These are phyloP conservation scores for Wilhelminamyces savonicus DNA, from an alignment of 805 yeast genomes.

Conservation along the genomic window DNA sequence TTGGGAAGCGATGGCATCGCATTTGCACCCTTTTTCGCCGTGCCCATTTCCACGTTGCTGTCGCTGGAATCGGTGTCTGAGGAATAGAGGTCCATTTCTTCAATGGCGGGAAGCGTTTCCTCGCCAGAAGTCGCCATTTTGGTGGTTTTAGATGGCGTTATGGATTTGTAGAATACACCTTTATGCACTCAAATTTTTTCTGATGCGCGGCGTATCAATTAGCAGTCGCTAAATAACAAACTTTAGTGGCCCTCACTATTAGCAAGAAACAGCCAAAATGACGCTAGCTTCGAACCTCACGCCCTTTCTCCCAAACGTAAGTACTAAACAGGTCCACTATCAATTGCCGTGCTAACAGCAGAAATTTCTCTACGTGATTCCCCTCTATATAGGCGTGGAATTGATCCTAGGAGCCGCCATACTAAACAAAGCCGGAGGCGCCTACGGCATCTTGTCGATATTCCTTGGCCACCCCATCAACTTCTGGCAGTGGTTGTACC, in stretches of 20 bases:
- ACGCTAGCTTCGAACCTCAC: conserved; percentile 1
- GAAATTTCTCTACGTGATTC: conserved; percentile 65
- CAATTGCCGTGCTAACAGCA: conserved; percentile 8
- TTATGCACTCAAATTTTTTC: too few species aligned
- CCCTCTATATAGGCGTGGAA: conserved; percentile 86
- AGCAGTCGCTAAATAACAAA: too few species aligned
- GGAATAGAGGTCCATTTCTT: too few species aligned
- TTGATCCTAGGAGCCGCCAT: conserved; percentile 67
- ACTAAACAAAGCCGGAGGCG: conserved; percentile 83
- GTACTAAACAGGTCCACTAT: conserved; percentile 2
- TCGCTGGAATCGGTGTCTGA: too few species aligned
- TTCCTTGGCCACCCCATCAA: conserved; percentile 86
- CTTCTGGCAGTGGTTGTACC: conserved; percentile 76
- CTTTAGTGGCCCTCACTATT: too few species aligned
- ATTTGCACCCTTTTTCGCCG: neutral
- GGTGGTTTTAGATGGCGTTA: too few species aligned
- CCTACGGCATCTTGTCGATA: conserved; percentile 78
- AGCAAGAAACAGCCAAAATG: neutral
- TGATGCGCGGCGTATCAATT: too few species aligned
- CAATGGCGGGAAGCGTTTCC: too few species aligned
- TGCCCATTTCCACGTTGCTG: neutral
- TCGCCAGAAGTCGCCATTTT: too few species aligned
- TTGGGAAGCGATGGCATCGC: conserved; percentile 3
- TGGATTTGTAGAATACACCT: too few species aligned
- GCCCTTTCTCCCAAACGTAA: conserved; percentile 6